Base-by-base conservation (phyloP, 371 early-diverging fungal genomes). In the Mortierella sp. region DNA sequence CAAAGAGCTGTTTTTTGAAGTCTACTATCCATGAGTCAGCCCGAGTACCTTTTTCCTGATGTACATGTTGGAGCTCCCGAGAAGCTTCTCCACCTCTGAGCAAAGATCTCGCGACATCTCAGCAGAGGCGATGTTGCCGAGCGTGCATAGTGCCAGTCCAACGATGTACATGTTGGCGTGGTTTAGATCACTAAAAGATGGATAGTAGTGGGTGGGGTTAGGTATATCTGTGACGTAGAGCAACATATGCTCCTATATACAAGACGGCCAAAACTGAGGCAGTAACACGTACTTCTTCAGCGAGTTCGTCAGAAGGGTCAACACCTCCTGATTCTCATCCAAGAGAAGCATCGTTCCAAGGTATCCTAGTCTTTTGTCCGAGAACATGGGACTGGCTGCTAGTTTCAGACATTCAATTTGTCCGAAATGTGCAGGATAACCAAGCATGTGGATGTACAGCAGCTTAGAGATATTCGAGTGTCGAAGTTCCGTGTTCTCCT, bases 401-500 rank as follows among this genome's bases (percentile, higher is more conserved):
- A 99, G 82, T 81, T 99, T 99, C 46, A 99, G 81, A 73, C 97
- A 99, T 79, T 99, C 98, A 70, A 99, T 96, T 84, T 99, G 98
- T 17, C 99, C 99, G 79, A 97, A 99, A 78, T 97, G 98, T 42
- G 97, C 97, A 32, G 98, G 97, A 72, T 97, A 97, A 27, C 98
- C 97, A 44, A 99, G 90, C 96, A 99, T 94, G 78, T 97, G 96
- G 61, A 99, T 97, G 72, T 97, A 99, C 8, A 99, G 83, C 64
- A 99, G 84, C 81, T 99, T 99, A 44, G 95, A 92, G 48, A 99
- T 93, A 78, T 97, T 97, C 71, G 92, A 86, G 72, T 95, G 91
- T 34, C 97, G 86, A 24, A 88, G 86, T 46, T 95, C 96, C 55
- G 83, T 82, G 76, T 92, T 91, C 71, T 94, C 96, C 56, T 95